phyloP scores from a whole-genome alignment of 768 basidiomycete genomes.

The Tubosaeta brunneosetosa region DNA sequence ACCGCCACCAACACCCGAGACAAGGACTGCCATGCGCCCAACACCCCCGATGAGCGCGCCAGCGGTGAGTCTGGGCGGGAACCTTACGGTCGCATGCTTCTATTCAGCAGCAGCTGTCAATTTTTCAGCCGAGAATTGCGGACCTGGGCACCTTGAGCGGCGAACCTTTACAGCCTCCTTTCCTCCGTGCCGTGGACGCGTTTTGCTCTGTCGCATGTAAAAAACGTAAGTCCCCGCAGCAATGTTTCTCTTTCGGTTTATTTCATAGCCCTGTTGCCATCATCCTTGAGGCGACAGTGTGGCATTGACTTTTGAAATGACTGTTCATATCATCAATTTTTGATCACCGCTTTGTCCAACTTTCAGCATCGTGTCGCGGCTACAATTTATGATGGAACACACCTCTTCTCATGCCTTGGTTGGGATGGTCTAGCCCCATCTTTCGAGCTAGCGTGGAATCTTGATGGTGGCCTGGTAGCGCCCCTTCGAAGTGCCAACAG shows the following conservation, averaged over 20 bases:
- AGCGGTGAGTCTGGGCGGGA: background rate
- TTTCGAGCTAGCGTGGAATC: background rate
- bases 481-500: background rate
- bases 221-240: slow-evolving; percentile 22
- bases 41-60: background rate
- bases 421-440: too few species aligned
- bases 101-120: background rate
- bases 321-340: slow-evolving; percentile 1
- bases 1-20: background rate
- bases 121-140: slow-evolving; percentile 23
- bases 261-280: slow-evolving; percentile 10
- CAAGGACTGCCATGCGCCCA: background rate
- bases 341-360: slow-evolving; percentile 10
- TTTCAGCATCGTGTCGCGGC: background rate
- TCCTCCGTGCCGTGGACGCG: slow-evolving; percentile 13
- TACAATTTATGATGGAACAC: background rate
- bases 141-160: slow-evolving; percentile 21
- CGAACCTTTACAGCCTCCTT: slow-evolving; percentile 17
- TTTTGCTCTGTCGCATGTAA: slow-evolving; percentile 14
- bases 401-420: background rate
- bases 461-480: background rate
- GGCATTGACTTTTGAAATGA: background rate
- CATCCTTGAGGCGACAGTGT: background rate
- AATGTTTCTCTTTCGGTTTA: slow-evolving; percentile 9
- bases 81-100: too few species aligned